Evolutionary conservation across 768 basidiomycete genomes (phyloP).

Genomic region (Leucogyrophana mollusca): DNA sequence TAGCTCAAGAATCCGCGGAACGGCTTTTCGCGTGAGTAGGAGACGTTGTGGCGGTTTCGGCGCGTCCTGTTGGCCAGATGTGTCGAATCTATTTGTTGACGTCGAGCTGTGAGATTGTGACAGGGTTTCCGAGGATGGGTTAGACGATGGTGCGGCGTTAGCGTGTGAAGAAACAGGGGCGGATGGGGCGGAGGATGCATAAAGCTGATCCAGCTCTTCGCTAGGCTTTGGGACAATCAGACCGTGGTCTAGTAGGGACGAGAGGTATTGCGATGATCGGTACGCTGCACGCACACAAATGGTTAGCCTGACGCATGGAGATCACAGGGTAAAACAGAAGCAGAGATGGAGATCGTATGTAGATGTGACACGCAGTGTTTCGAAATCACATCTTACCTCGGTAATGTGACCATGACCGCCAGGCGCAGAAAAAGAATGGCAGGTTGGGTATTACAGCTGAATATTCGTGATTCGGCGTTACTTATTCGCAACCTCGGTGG

Average conservation of each 20-base stretch:
- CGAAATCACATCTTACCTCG: constrained; percentile 45
- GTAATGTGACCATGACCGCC: constrained; percentile 86
- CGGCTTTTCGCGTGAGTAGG: constrained; percentile 50
- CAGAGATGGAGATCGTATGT: too few species aligned
- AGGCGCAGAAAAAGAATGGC: constrained; percentile 82
- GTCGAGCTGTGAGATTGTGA: neutral
- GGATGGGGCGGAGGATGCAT: constrained; percentile 32
- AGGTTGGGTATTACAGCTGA: constrained; percentile 80
- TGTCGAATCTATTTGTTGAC: neutral
- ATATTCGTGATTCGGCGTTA: neutral
- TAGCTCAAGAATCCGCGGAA: constrained; percentile 47
- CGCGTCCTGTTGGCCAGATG: constrained; percentile 1
- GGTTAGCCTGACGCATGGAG: neutral
- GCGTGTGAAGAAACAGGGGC: constrained; percentile 8
- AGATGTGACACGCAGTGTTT: too few species aligned
- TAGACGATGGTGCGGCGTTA: constrained; percentile 1
- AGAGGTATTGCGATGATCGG: constrained; percentile 67
- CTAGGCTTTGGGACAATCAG: constrained; percentile 57
- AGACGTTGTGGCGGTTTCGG: constrained; percentile 24
- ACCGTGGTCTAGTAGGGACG: constrained; percentile 53
- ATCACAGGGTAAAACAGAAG: too few species aligned
- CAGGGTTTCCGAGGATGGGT: neutral
- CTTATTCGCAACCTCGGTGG: too few species aligned
- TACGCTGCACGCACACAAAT: constrained; percentile 44
- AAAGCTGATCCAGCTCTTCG: constrained; percentile 55